Conservation (phyloP, 2,329 filamentous ascomycete species). For the Fusarium austroafricanum region DNA sequence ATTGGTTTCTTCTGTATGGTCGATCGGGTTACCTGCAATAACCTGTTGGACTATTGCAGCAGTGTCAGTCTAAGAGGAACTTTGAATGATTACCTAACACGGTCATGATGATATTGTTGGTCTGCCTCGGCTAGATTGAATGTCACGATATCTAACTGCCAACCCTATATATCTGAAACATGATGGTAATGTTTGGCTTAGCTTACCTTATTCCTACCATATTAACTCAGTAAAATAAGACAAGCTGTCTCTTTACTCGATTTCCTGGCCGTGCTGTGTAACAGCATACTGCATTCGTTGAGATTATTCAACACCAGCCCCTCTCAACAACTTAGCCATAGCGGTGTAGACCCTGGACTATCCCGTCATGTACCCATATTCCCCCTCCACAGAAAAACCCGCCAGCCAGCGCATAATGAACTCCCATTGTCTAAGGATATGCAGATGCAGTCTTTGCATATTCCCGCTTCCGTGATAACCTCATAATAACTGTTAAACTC, state of each 20-base stretch:
- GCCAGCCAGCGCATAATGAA: conserved; percentile 10
- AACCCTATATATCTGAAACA: no score
- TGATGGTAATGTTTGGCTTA: no score
- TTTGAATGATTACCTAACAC: background rate
- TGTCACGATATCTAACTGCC: no score
- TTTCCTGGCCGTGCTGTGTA: background rate
- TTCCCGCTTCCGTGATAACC: conserved; percentile 3
- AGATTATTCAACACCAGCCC: background rate
- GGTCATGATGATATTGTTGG: background rate
- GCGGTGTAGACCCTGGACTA: conserved; percentile 20
- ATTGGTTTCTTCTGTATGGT: background rate
- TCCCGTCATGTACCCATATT: conserved; percentile 14
- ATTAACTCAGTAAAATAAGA: no score
- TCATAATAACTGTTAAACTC: background rate
- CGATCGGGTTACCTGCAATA: conserved; percentile 4
- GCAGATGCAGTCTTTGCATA: conserved; percentile 12
- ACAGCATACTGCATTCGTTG: background rate
- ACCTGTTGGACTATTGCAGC: background rate
- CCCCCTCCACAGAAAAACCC: conserved; percentile 26
- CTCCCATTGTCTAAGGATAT: background rate
- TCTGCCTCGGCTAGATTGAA: background rate
- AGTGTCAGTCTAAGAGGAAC: background rate
- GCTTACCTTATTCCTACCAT: no score
- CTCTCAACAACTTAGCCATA: conserved; percentile 6
- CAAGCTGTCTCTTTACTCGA: background rate